Conservation (phyloP, 176 grass and related monocot species). For the Poa annua region DNA sequence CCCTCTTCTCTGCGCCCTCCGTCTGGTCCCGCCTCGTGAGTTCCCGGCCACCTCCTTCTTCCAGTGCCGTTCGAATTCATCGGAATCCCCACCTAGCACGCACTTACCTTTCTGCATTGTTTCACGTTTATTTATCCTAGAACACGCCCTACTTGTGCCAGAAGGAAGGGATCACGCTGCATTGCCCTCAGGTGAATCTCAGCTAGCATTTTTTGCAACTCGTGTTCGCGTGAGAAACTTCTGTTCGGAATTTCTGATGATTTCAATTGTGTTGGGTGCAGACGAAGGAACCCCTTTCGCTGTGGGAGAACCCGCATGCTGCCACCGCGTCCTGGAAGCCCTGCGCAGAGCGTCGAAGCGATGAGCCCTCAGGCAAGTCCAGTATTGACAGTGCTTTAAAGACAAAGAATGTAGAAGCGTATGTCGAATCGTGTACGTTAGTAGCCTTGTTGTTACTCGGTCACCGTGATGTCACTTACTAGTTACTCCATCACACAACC, state of each 20-base stretch:
- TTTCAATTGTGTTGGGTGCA: slow-evolving; percentile 34
- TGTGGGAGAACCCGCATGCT: slow-evolving; percentile 82
- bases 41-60: neutral
- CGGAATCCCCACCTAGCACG: neutral
- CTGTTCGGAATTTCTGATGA: slow-evolving; percentile 1
- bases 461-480: slow-evolving; percentile 2
- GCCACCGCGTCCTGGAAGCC: slow-evolving; percentile 77
- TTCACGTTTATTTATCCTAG: slow-evolving; percentile 30
- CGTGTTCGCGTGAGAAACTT: neutral
- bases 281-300: slow-evolving; percentile 61
- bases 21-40: slow-evolving; percentile 84
- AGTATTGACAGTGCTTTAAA: neutral
- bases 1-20: slow-evolving; percentile 55
- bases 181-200: slow-evolving; percentile 61
- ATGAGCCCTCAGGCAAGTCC: slow-evolving; percentile 67
- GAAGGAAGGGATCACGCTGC: slow-evolving; percentile 72
- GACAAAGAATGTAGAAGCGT: neutral
- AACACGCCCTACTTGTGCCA: slow-evolving; percentile 56
- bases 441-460: neutral
- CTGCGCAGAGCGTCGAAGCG: slow-evolving; percentile 57
- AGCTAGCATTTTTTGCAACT: neutral
- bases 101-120: slow-evolving; percentile 14
- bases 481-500: neutral
- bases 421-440: neutral
- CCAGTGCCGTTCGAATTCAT: neutral